Evolutionary conservation across 2,329 filamentous ascomycete species (phyloP).

Genomic region (Exophiala alcalophila): DNA sequence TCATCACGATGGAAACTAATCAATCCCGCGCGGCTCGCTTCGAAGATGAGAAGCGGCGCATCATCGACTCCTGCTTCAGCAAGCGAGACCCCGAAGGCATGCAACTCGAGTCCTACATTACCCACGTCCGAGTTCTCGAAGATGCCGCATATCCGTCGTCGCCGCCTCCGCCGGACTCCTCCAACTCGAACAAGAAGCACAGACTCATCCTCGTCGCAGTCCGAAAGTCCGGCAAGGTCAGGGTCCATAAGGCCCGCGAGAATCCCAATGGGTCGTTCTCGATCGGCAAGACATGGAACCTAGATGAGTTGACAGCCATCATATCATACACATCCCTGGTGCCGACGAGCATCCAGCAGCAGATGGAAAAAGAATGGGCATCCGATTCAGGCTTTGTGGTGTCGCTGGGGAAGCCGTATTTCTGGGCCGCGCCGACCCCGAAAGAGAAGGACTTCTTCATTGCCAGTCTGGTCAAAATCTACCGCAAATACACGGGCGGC

Average conservation of each 20-base stretch:
- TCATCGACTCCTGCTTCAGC: conserved; percentile 89
- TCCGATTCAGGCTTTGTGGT: conserved; percentile 81
- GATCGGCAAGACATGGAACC: conserved; percentile 96
- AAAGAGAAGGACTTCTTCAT: conserved; percentile 99
- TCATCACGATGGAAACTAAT: conserved; percentile 18
- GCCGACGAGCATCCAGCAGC: conserved; percentile 58
- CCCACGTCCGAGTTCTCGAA: conserved; percentile 88
- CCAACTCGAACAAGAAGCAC: conserved; percentile 74
- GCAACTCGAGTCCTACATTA: conserved; percentile 91
- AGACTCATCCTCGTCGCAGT: conserved; percentile 92
- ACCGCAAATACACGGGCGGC: conserved; percentile 90
- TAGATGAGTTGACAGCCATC: conserved; percentile 82
- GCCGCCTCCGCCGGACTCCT: conserved; percentile 77
- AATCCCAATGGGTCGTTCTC: conserved; percentile 92
- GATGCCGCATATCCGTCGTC: conserved; percentile 77
- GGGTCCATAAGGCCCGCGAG: conserved; percentile 95
- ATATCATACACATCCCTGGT: conserved; percentile 71
- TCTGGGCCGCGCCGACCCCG: conserved; percentile 87
- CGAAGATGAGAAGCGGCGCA: conserved; percentile 93
- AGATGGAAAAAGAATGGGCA: conserved; percentile 69
- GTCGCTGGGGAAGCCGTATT: conserved; percentile 89
- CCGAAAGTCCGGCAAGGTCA: conserved; percentile 83
- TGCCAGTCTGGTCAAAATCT: conserved; percentile 92
- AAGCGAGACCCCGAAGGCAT: conserved; percentile 86
- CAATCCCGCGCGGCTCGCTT: conserved; percentile 71